Conservation (phyloP, 2,329 filamentous ascomycete species). For the Cytospora paraplurivora region DNA sequence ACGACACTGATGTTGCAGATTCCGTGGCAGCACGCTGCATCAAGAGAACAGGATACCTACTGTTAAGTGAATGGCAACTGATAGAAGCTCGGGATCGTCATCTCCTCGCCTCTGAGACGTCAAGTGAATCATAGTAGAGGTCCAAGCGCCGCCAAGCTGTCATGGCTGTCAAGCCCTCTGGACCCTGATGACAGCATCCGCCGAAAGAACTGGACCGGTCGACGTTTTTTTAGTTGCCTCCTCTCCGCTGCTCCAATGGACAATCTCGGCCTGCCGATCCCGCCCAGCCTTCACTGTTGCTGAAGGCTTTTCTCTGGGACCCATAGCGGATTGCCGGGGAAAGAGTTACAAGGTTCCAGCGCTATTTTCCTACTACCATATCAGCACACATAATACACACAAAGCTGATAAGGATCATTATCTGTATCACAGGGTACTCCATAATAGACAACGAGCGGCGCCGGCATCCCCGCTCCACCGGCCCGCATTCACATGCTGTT, state of each 20-base stretch:
- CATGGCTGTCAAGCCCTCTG: neutral
- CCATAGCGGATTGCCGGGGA: neutral
- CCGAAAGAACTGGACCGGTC: neutral
- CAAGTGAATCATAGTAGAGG: constrained; percentile 1
- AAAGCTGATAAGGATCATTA: neutral
- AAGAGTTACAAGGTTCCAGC: neutral
- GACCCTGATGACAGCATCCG: neutral
- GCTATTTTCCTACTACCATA: neutral
- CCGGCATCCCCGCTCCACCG: constrained; percentile 1
- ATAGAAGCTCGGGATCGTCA: neutral
- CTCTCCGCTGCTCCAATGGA: neutral
- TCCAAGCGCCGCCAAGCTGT: neutral
- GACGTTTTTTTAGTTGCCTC: neutral
- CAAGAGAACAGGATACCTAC: neutral
- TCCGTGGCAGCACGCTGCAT: neutral
- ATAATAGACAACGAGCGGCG: neutral
- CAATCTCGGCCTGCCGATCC: constrained; percentile 18
- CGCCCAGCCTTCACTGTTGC: neutral
- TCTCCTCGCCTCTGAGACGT: neutral
- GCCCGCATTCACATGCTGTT: neutral
- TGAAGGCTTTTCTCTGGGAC: neutral
- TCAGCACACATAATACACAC: neutral
- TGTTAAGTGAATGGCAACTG: neutral
- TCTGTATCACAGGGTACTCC: too few relatives aligned
- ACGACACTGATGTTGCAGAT: neutral